Percentiles rank a stretch among this genome's conserved stretches.
These are phyloP conservation scores for Calonectria montana DNA, from an alignment of 2,329 filamentous ascomycete species.

Conservation along the genomic window DNA sequence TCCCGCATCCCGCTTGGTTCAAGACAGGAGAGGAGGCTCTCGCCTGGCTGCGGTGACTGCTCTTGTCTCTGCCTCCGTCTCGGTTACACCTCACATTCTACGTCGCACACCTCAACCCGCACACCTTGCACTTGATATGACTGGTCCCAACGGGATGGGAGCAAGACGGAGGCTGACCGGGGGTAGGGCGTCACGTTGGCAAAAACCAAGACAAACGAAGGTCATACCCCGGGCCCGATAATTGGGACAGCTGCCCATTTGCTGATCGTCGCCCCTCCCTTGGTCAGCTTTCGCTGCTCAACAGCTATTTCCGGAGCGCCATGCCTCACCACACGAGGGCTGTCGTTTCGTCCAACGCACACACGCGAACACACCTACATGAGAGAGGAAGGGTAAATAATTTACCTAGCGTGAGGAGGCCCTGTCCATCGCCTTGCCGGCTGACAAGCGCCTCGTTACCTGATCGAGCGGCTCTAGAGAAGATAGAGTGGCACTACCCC, in stretches of 20 bases:
- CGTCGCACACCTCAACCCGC: conserved; percentile 7
- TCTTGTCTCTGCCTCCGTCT: background rate
- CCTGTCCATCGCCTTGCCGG: conserved; percentile 1
- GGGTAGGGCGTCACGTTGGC: background rate
- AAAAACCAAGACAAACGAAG: background rate
- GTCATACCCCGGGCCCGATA: background rate
- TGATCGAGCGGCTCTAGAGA: conserved; percentile 3
- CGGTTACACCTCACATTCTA: conserved; percentile 10
- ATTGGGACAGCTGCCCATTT: background rate
- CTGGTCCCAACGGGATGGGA: conserved; percentile 13
- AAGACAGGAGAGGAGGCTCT: background rate
- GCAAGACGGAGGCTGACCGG: background rate
- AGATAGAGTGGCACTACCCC: background rate
- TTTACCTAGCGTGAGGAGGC: background rate
- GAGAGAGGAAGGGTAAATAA: background rate
- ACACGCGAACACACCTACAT: background rate
- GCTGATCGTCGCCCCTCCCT: background rate
- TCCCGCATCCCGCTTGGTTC: conserved; percentile 4
- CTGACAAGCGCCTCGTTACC: conserved; percentile 11
- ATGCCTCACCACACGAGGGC: background rate
- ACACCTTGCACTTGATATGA: background rate
- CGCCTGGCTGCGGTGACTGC: background rate
- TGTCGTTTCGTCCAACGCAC: background rate
- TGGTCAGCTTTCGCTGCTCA: conserved; percentile 1
- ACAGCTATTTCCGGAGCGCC: background rate